Evolutionary conservation across 345 rosid genomes (phyloP).

Genomic region (Reutealis trisperma): DNA sequence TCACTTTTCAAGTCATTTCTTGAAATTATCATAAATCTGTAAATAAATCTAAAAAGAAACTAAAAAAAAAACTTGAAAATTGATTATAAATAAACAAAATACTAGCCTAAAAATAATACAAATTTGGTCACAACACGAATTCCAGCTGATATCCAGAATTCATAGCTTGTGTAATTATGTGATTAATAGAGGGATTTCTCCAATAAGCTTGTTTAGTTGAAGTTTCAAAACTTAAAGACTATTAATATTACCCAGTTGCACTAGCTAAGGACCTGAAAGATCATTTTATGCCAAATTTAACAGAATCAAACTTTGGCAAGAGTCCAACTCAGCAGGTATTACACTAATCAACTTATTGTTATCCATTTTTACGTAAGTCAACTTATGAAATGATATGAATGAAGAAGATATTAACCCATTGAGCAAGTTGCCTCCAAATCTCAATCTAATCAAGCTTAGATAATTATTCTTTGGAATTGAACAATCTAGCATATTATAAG

Average conservation of each 20-base stretch:
- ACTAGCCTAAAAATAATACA: too few relatives aligned
- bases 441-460: constrained; percentile 51
- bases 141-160: constrained; percentile 54
- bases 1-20: too few relatives aligned
- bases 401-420: constrained; percentile 41
- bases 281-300: constrained; percentile 62
- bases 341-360: constrained; percentile 51
- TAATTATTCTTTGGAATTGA: constrained; percentile 48
- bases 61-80: too few relatives aligned
- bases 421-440: constrained; percentile 64
- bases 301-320: constrained; percentile 46
- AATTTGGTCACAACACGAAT: too few relatives aligned
- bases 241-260: constrained; percentile 39
- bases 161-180: constrained; percentile 29
- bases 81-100: too few relatives aligned
- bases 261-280: constrained; percentile 46
- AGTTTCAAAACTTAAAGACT: constrained; percentile 59
- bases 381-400: constrained; percentile 26
- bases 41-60: too few relatives aligned
- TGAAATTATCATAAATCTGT: too few relatives aligned
- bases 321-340: constrained; percentile 48
- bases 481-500: constrained; percentile 48
- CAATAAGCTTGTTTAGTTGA: constrained; percentile 48
- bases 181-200: constrained; percentile 51
- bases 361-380: constrained; percentile 73